Percentiles rank a stretch among this genome's conserved stretches.
Conservation (phyloP, 192 early-diverging fungal genomes). For the Coemansia sp. region DNA sequence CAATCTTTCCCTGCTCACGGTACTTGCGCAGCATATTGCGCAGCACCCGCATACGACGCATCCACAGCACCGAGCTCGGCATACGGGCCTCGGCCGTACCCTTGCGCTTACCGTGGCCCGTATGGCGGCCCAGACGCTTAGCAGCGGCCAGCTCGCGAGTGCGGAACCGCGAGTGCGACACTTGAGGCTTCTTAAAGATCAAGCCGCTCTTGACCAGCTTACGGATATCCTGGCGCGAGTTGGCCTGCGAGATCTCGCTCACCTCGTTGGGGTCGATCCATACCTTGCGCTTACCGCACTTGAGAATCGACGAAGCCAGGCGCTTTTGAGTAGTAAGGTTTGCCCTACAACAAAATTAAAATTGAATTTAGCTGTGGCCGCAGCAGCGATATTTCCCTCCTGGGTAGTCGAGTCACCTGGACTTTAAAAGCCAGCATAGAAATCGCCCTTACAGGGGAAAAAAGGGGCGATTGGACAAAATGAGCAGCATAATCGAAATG, state of each 20-base stretch:
- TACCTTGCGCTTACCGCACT: slow-evolving; percentile 97
- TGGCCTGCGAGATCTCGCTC: slow-evolving; percentile 91
- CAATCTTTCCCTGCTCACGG: slow-evolving; percentile 97
- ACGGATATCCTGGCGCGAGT: slow-evolving; percentile 97
- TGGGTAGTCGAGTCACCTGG: no score
- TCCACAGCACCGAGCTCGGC: slow-evolving; percentile 93
- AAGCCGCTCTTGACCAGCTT: slow-evolving; percentile 97
- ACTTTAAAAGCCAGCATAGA: no score
- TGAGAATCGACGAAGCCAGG: slow-evolving; percentile 93
- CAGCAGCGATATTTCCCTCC: no score
- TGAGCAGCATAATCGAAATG: no score
- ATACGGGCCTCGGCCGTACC: slow-evolving; percentile 98
- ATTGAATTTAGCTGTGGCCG: slow-evolving; percentile 1
- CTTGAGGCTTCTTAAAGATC: slow-evolving; percentile 91
- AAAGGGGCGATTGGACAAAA: no score
- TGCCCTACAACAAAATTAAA: slow-evolving; percentile 53
- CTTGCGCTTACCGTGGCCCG: slow-evolving; percentile 87
- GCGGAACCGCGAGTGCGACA: slow-evolving; percentile 88
- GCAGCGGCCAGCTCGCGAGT: slow-evolving; percentile 86
- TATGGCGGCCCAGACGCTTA: slow-evolving; percentile 97
- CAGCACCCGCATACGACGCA: slow-evolving; percentile 96
- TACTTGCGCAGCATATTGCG: slow-evolving; percentile 95
- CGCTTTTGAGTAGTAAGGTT: slow-evolving; percentile 89
- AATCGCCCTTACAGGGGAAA: no score
- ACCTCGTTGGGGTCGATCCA: slow-evolving; percentile 98